Base-by-base conservation (phyloP, 2,329 filamentous ascomycete species). In the Penicillium sp. region DNA sequence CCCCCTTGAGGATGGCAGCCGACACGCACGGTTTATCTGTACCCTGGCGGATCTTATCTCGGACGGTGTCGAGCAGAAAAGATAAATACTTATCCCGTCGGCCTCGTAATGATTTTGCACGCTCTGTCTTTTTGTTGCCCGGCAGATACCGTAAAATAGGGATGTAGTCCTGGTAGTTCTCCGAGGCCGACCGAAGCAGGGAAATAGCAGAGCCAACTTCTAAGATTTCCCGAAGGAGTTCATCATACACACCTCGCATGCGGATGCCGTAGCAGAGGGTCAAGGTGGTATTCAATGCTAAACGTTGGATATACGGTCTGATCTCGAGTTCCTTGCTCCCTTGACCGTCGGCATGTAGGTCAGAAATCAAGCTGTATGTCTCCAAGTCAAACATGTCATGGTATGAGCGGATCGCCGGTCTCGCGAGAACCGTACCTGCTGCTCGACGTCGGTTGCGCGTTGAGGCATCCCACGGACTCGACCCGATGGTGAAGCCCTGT, bases 101-200 rank as follows among this genome's bases (percentile, higher is more conserved):
- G 9, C 78, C 72, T 43, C 87, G 80, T 64, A 85, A 85, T 58
- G 85, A 82, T 12, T 81, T 76, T 0, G 87, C 85, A 9, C 81
- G 78, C 0, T 76, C 74, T 59, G 81, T 89, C 55, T 72, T 72
- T 58, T 81, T 78, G 16, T 77, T 81, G 2, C 81, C 79, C 59
- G 82, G 81, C 9, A 69, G 51, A 1, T 89, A 71, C 14, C 89
- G 80, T 61, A 92, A 67, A 0, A 91, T 67, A 0, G 89, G 89
- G 6, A 92, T 82, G 61, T 92, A 91, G 66, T 93, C 89, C 64
- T 90, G 86, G 78, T 87, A 86, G 65, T 92, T 92, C 65, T 90
- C 89, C 51, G 85, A 89, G 1, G 88, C 91, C n/a, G 83, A 87
- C 47, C 89, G 77, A 61, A 91, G 86, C 60, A 86, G 87, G 55